phyloP scores from a whole-genome alignment of 345 rosid genomes.

The Turnera subulata region DNA sequence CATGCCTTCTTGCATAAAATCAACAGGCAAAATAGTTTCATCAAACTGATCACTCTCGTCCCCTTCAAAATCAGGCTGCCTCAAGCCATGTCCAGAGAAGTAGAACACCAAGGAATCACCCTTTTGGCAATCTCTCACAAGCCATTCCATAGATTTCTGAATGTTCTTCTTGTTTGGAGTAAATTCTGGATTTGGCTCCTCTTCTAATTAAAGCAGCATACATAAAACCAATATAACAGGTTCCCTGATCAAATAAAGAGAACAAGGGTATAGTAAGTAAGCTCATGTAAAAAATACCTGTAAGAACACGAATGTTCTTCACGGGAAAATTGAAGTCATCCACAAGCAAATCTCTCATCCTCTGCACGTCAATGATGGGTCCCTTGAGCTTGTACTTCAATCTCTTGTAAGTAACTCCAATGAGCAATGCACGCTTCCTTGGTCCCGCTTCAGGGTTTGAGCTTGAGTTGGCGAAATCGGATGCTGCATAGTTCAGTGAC shows the following conservation, averaged over 20 bases:
- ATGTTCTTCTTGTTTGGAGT: constrained; percentile 52
- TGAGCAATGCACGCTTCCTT: constrained; percentile 43
- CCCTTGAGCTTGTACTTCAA: constrained; percentile 46
- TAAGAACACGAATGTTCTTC: constrained; percentile 38
- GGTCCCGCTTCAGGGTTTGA: background rate
- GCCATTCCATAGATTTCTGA: constrained; percentile 41
- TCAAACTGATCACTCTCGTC: constrained; percentile 60
- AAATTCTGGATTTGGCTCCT: constrained; percentile 20
- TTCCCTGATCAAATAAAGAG: no score
- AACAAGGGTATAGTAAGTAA: no score
- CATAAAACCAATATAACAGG: no score
- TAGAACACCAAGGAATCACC: constrained; percentile 55
- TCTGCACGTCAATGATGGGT: constrained; percentile 42
- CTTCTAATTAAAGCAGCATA: no score
- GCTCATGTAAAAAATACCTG: constrained; percentile 34
- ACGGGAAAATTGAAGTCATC: constrained; percentile 14
- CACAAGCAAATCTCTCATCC: constrained; percentile 41
- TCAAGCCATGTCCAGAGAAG: constrained; percentile 59
- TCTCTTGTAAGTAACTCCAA: constrained; percentile 42
- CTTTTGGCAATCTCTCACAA: constrained; percentile 30
- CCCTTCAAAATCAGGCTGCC: constrained; percentile 31
- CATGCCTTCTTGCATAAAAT: constrained; percentile 43
- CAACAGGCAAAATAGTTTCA: constrained; percentile 53
- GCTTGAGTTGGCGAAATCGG: no score
- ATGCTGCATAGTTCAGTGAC: no score